Conservation (phyloP, 2,329 filamentous ascomycete genomes). For the Cercospora sp. region DNA sequence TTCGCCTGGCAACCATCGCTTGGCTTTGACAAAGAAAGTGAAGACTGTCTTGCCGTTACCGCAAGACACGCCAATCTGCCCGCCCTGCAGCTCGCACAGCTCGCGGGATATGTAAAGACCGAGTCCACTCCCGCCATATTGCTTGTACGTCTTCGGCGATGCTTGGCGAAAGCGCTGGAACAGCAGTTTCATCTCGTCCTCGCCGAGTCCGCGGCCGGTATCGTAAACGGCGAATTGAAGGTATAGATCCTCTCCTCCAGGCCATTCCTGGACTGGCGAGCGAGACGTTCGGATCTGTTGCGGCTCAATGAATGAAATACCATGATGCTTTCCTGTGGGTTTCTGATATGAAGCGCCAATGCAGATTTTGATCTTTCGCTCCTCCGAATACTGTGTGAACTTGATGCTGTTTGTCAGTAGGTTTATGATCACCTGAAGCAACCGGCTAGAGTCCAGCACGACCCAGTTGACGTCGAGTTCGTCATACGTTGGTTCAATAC, state of each 20-base stretch:
- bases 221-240: constrained; percentile 49
- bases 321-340: constrained; percentile 38
- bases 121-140: constrained; percentile 48
- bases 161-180: constrained; percentile 48
- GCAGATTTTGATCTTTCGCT: constrained; percentile 43
- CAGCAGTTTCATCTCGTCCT: constrained; percentile 44
- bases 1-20: constrained; percentile 24
- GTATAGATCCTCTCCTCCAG: constrained; percentile 41
- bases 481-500: constrained; percentile 42
- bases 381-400: constrained; percentile 44
- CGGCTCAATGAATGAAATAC: constrained; percentile 39
- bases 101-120: constrained; percentile 52
- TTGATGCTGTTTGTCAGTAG: constrained; percentile 52
- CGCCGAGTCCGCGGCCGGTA: constrained; percentile 45
- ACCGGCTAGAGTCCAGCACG: constrained; percentile 45
- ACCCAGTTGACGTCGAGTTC: constrained; percentile 43
- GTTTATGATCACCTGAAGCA: constrained; percentile 48
- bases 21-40: constrained; percentile 48
- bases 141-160: constrained; percentile 38
- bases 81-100: constrained; percentile 46
- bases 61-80: constrained; percentile 49
- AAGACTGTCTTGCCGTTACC: constrained; percentile 47
- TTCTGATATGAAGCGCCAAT: constrained; percentile 40
- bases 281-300: constrained; percentile 29
- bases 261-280: constrained; percentile 37